Conservation (phyloP, 768 basidiomycete species). For the Boletus rubroflammeus region DNA sequence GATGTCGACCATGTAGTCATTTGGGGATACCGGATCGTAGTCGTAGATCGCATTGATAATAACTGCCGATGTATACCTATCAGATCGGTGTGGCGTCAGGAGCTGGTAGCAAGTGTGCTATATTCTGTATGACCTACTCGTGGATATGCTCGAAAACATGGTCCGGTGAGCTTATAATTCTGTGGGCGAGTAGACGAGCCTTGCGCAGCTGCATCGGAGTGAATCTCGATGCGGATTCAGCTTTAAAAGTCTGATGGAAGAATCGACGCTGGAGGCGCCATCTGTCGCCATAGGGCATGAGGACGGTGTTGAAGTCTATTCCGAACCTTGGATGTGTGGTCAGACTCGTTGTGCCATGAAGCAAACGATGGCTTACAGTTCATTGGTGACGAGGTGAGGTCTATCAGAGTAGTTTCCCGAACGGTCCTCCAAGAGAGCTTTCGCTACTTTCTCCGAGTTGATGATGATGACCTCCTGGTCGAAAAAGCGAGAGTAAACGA, state of each 20-base stretch:
- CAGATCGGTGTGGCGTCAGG: neutral
- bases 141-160: conserved; percentile 7
- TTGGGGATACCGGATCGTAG: conserved; percentile 14
- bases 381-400: conserved; percentile 12
- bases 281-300: conserved; percentile 16
- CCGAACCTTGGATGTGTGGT: conserved; percentile 8
- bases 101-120: neutral
- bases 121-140: conserved; percentile 16
- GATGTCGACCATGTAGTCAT: conserved; percentile 12
- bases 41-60: conserved; percentile 17
- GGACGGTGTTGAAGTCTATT: conserved; percentile 10
- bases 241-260: conserved; percentile 18
- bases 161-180: conserved; percentile 8
- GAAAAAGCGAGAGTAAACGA: conserved; percentile 14
- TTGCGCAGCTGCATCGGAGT: conserved; percentile 14
- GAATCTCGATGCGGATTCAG: conserved; percentile 11
- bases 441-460: conserved; percentile 11
- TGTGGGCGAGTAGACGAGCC: conserved; percentile 2
- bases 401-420: conserved; percentile 21
- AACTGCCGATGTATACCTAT: conserved; percentile 25
- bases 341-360: neutral
- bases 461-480: conserved; percentile 11
- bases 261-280: conserved; percentile 21
- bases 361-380: conserved; percentile 3
- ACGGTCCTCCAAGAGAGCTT: conserved; percentile 15